Evolutionary conservation across 495 filamentous ascomycete genomes (phyloP).

Genomic region (Patellaria atrata): DNA sequence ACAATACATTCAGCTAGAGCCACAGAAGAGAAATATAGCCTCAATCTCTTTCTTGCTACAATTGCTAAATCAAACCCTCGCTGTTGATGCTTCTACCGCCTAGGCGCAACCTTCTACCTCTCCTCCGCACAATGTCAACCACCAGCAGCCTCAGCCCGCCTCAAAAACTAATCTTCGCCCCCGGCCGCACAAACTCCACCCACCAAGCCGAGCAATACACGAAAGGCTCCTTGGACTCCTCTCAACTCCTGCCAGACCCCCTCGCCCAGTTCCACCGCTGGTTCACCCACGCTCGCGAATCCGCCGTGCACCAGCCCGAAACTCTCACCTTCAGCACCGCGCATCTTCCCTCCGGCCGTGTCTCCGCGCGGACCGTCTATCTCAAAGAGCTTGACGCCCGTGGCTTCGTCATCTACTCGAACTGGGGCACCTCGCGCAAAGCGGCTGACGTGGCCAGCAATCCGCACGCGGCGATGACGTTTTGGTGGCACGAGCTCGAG

Average conservation of each 20-base stretch:
- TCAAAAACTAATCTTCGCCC: slow-evolving; percentile 26
- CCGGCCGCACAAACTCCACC: slow-evolving; percentile 25
- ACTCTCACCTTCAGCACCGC: slow-evolving; percentile 71
- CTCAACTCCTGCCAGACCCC: slow-evolving; percentile 42
- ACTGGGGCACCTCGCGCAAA: slow-evolving; percentile 70
- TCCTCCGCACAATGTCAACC: slow-evolving; percentile 12
- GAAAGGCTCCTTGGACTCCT: slow-evolving; percentile 37
- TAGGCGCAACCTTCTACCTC: no score
- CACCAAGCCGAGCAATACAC: slow-evolving; percentile 50
- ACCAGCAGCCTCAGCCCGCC: slow-evolving; percentile 4
- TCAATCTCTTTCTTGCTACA: no score
- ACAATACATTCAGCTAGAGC: no score
- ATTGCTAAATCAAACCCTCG: no score
- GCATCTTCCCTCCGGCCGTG: slow-evolving; percentile 65
- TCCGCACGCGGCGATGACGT: slow-evolving; percentile 53
- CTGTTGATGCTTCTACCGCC: no score
- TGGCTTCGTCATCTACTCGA: slow-evolving; percentile 87
- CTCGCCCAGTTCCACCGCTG: slow-evolving; percentile 74
- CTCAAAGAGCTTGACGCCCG: slow-evolving; percentile 60
- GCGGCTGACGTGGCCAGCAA: slow-evolving; percentile 50
- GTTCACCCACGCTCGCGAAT: slow-evolving; percentile 56
- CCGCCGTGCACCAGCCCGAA: slow-evolving; percentile 55
- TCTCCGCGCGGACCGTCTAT: slow-evolving; percentile 78
- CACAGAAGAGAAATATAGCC: no score
- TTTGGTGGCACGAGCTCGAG: slow-evolving; percentile 64